Conservation (phyloP, 2,329 filamentous ascomycete genomes). For the Ceratocystis ficicola region DNA sequence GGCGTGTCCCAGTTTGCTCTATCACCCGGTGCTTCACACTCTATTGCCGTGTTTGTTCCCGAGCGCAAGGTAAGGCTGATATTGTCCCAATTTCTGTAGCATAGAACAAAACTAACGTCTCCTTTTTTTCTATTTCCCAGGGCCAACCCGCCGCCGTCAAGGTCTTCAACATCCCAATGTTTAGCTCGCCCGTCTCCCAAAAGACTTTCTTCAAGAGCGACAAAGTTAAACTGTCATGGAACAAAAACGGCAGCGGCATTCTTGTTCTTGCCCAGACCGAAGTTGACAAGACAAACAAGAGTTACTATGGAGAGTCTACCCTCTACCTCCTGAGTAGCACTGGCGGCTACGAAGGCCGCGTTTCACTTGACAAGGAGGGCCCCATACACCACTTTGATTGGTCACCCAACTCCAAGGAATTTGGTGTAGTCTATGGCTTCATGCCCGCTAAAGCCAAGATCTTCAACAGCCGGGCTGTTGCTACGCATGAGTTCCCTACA, state of each 20-base stretch:
- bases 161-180: conserved; percentile 85
- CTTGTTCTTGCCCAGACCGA: conserved; percentile 96
- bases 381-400: conserved; percentile 97
- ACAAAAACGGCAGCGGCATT: conserved; percentile 75
- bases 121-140: conserved; percentile 34
- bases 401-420: conserved; percentile 96
- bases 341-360: conserved; percentile 81
- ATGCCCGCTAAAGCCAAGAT: conserved; percentile 99
- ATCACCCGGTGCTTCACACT: conserved; percentile 78
- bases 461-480: conserved; percentile 78
- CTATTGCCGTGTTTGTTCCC: conserved; percentile 87
- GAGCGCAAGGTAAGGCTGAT: conserved; percentile 66
- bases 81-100: neutral
- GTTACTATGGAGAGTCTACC: conserved; percentile 97
- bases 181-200: conserved; percentile 71
- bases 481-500: conserved; percentile 74
- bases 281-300: conserved; percentile 96
- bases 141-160: conserved; percentile 89
- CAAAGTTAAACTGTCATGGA: conserved; percentile 98
- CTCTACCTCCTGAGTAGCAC: conserved; percentile 89
- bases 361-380: conserved; percentile 89
- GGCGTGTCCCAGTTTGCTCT: conserved; percentile 82
- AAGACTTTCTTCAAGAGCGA: conserved; percentile 99
- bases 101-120: conserved; percentile 22
- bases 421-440: conserved; percentile 93